These are phyloP conservation scores for Kluyveromyces dobzhanskii DNA, from an alignment of 805 yeast genomes.

Conservation along the genomic window DNA sequence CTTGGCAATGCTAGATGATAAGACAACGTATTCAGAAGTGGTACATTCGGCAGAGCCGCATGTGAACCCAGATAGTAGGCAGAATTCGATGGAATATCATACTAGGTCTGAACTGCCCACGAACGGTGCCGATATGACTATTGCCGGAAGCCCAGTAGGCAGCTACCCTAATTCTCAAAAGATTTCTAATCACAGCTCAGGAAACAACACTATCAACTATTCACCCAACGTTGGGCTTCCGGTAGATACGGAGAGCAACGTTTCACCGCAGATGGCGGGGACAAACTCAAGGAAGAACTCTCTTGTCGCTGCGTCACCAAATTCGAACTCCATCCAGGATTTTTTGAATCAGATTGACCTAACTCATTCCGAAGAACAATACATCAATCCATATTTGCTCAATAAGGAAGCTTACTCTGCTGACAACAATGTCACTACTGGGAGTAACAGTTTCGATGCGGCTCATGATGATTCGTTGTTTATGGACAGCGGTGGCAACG, in stretches of 20 bases:
- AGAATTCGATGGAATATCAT: neutral
- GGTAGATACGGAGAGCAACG: neutral
- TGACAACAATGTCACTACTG: neutral
- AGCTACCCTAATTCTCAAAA: constrained; percentile 1
- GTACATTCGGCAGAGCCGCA: neutral
- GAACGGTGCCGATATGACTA: neutral
- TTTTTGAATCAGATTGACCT: neutral
- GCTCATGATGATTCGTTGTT: neutral
- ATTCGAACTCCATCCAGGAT: neutral
- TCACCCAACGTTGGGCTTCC: neutral
- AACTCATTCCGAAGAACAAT: constrained; percentile 8
- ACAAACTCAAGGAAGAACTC: neutral
- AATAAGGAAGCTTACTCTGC: constrained; percentile 4
- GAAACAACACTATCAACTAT: neutral
- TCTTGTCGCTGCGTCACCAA: neutral
- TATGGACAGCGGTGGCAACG: constrained; percentile 1
- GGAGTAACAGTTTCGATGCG: neutral
- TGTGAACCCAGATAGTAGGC: neutral
- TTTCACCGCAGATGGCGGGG: neutral
- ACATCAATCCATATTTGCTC: constrained; percentile 15
- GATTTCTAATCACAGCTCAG: constrained; percentile 3
- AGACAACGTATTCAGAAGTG: constrained; percentile 5
- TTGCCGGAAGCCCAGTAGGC: neutral
- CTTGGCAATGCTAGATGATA: constrained; percentile 20
- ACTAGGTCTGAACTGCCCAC: neutral